Evolutionary conservation across 352 stramenopile genomes (phyloP).

Genomic region (Phytophthora cajani): DNA sequence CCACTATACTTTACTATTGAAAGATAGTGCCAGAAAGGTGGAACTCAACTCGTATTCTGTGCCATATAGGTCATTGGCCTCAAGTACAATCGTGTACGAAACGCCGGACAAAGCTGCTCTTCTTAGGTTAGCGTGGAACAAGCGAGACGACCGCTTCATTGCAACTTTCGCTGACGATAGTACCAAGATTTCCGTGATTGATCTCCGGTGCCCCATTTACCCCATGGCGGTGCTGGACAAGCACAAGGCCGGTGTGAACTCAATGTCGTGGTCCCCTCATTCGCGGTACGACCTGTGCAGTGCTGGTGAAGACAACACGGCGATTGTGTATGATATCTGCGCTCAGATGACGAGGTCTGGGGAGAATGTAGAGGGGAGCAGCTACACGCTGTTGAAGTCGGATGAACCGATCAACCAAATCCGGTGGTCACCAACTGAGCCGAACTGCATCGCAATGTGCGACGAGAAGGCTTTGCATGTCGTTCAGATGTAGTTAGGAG

Average conservation of each 20-base stretch:
- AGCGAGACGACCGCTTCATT: constrained; percentile 97
- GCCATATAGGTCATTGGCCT: constrained; percentile 70
- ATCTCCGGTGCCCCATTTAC: constrained; percentile 92
- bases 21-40: not conserved
- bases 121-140: constrained; percentile 97
- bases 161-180: constrained; percentile 95
- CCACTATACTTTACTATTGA: not conserved
- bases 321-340: constrained; percentile 96
- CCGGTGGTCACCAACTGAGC: constrained; percentile 92
- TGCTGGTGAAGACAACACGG: constrained; percentile 94
- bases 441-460: constrained; percentile 96
- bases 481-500: constrained; percentile 66
- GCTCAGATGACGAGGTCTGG: constrained; percentile 38
- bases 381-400: constrained; percentile 67
- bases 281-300: constrained; percentile 95
- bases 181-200: constrained; percentile 94
- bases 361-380: constrained; percentile 36
- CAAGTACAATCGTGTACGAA: constrained; percentile 98
- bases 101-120: constrained; percentile 88
- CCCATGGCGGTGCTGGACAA: constrained; percentile 93
- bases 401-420: constrained; percentile 83
- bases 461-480: constrained; percentile 97
- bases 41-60: constrained; percentile 1
- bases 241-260: constrained; percentile 94
- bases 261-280: constrained; percentile 96